phyloP scores from a whole-genome alignment of 1,284 basidiomycete species.

The Serendipita sp. region DNA sequence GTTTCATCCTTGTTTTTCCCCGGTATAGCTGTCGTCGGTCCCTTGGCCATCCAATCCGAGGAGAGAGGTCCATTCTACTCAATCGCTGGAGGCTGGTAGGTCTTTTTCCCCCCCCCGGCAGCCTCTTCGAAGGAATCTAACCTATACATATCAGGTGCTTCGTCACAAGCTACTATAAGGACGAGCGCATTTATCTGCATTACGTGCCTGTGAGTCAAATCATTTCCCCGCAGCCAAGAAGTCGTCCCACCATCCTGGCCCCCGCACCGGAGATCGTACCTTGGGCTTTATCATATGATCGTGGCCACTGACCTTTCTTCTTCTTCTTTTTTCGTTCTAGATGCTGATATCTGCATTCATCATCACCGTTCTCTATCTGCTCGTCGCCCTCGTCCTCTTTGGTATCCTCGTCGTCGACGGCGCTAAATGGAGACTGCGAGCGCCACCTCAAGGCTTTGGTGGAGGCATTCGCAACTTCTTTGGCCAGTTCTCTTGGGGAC shows the following conservation, averaged over 20 bases:
- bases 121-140: background rate
- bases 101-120: background rate
- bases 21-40: constrained; percentile 6
- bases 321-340: background rate
- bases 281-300: too few relatives aligned
- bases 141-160: constrained; percentile 6
- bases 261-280: background rate
- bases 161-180: background rate
- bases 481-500: constrained; percentile 4
- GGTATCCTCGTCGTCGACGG: constrained; percentile 6
- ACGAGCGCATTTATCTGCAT: constrained; percentile 7
- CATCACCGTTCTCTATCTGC: constrained; percentile 5
- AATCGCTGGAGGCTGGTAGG: constrained; percentile 2
- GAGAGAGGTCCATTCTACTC: background rate
- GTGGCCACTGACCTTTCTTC: too few relatives aligned
- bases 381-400: constrained; percentile 6
- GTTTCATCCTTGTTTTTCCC: background rate
- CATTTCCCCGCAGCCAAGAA: background rate
- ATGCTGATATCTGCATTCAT: constrained; percentile 5
- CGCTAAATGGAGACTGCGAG: background rate
- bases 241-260: background rate
- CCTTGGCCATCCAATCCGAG: constrained; percentile 1
- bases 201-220: constrained; percentile 6
- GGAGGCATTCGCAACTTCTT: background rate
- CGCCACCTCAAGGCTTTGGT: background rate